phyloP scores from a whole-genome alignment of 176 grass and related monocot genomes.

The Metroxylon sagu region DNA sequence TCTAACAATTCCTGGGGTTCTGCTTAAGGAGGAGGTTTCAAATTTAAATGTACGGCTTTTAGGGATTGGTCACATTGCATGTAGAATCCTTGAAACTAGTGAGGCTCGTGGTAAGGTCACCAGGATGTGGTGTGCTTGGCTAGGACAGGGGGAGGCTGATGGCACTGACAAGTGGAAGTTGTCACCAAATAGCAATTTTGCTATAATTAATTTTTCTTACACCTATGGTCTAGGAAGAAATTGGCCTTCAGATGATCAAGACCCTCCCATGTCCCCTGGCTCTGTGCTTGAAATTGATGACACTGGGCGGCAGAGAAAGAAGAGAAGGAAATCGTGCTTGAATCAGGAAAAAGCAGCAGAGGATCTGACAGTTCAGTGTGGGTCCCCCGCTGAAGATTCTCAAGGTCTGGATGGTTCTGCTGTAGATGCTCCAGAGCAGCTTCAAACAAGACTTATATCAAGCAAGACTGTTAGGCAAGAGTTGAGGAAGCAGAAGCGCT shows the following conservation, averaged over 20 bases:
- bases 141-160: slow-evolving; percentile 38
- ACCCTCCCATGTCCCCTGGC: slow-evolving; percentile 39
- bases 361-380: slow-evolving; percentile 40
- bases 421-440: slow-evolving; percentile 22
- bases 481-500: slow-evolving; percentile 74
- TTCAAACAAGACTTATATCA: slow-evolving; percentile 37
- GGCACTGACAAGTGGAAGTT: slow-evolving; percentile 1
- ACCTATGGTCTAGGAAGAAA: slow-evolving; percentile 78
- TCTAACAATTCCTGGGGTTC: slow-evolving; percentile 66
- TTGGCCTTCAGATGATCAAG: slow-evolving; percentile 53
- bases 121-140: slow-evolving; percentile 95
- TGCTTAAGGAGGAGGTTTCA: slow-evolving; percentile 56
- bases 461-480: slow-evolving; percentile 65
- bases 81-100: slow-evolving; percentile 48
- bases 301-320: slow-evolving; percentile 48
- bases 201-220: slow-evolving; percentile 78
- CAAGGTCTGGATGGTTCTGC: slow-evolving; percentile 30
- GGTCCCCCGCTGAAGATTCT: slow-evolving; percentile 18
- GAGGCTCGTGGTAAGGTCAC: slow-evolving; percentile 42
- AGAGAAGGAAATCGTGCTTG: slow-evolving; percentile 86
- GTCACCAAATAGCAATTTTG: slow-evolving; percentile 55
- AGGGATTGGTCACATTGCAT: slow-evolving; percentile 71
- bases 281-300: slow-evolving; percentile 89
- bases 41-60: slow-evolving; percentile 53
- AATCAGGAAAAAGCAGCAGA: slow-evolving; percentile 72